Evolutionary conservation across 2,329 filamentous ascomycete genomes (phyloP), one percentile per base, ranked within the genome.

Genomic region (Apiospora malaysiana): DNA sequence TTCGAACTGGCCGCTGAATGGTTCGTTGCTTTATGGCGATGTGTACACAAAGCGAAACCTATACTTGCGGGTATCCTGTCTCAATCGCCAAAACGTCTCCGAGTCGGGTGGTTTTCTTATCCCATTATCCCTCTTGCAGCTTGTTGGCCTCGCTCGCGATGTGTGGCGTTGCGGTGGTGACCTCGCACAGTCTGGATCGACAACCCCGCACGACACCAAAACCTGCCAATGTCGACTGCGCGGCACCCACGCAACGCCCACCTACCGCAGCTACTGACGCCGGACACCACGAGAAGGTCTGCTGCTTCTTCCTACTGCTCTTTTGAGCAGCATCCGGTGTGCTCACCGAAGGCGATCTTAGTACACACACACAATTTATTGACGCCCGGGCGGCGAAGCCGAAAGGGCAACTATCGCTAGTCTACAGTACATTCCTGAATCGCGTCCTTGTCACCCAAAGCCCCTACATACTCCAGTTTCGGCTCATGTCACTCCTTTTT

Each of bases 41-140:
- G 25, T 4, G 27, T 59, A 5, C 27, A 59, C 14, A 18, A 7
- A 59, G 51, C 25, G 8, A 59, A 32, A 3, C 25, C 51, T 7
- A 37, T 21, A 8, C 27, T 59, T 2, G 2, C 51, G 16, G 51
- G 51, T 32, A 32, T 21, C 43, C 43, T 46, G 43, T 46, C 43
- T 46, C 14, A 46, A 46, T 46, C 43, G 43, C 16, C 16, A 46
- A 46, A 21, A 46, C 43, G 43, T 9, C 43, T 47, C 46, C 51
- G 32, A 63, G 25, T 63, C 32, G 51, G 32, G 51, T 63, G 32
- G 32, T 63, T 63, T 63, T 63, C 51, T 63, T 63, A 63, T 37
- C 25, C 51, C 23, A 63, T 4, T 63, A 63, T 63, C 25, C 51
- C 32, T 37, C 32, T 32, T 63, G 21, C 21, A 63, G 51, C 51